A percentile compares a stretch with the other conserved stretches of the same genome.
phyloP scores from a whole-genome alignment of 2,329 filamentous ascomycete genomes.

The Colletotrichum liaoningense region DNA sequence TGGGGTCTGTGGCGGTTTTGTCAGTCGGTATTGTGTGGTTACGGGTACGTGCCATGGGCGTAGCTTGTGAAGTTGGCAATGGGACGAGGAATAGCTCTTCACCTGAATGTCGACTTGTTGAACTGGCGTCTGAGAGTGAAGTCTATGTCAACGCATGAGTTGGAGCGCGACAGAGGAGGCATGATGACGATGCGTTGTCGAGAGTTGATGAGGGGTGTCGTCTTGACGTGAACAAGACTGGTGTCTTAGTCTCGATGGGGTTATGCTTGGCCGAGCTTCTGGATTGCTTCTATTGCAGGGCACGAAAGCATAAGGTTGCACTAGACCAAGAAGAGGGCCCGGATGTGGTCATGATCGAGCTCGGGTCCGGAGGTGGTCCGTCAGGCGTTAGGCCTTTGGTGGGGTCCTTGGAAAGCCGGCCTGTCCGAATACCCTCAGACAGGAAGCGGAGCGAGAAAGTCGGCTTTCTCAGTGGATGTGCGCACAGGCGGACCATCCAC shows the following conservation, averaged over 20 bases:
- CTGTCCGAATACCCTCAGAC: constrained; percentile 25
- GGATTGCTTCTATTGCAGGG: constrained; percentile 16
- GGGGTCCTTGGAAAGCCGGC: constrained; percentile 25
- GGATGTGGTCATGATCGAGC: constrained; percentile 24
- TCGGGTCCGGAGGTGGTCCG: constrained; percentile 32
- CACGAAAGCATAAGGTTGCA: constrained; percentile 25
- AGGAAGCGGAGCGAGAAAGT: constrained; percentile 4
- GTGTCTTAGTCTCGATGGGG: not conserved
- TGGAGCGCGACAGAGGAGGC: constrained; percentile 55
- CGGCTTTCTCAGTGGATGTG: not conserved
- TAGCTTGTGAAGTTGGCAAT: not conserved
- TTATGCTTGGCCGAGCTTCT: constrained; percentile 19
- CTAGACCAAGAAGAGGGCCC: constrained; percentile 24
- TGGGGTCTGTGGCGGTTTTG: constrained; percentile 60
- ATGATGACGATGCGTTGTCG: constrained; percentile 43
- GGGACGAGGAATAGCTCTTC: constrained; percentile 35
- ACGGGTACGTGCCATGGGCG: not conserved
- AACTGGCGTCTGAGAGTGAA: constrained; percentile 82
- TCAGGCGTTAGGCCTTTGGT: constrained; percentile 17
- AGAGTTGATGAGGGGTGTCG: constrained; percentile 19
- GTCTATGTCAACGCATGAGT: constrained; percentile 73
- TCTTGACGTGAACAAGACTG: constrained; percentile 4
- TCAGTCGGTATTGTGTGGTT: constrained; percentile 54
- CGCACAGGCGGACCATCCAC: not conserved
- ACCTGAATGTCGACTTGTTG: constrained; percentile 80